Evolutionary conservation across 805 yeast species (phyloP), one percentile per base, ranked within the genome.

Genomic region (Saccharomyces kudriavzevii): DNA sequence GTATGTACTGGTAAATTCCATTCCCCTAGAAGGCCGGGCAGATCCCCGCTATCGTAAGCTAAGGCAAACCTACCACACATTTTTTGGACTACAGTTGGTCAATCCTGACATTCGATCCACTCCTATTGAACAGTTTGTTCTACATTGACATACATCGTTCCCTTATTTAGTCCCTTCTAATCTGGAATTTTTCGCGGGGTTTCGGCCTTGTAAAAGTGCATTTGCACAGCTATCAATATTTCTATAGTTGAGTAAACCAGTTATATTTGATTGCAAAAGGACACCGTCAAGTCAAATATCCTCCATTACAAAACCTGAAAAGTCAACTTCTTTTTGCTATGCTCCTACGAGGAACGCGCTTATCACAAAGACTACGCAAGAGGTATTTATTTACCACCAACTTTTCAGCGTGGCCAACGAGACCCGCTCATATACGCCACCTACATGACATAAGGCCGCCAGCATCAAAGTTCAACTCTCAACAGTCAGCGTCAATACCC

Each of bases 31-130:
- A 50, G 61, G 11, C 47, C 28, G 2, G 56, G 56, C 22, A 68
- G 51, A 14, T 65, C 64, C 2, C 58, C 61, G n/a, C 59, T 55
- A 47, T 57, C 61, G 31, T 54, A 65, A 20, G 77, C 73, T 60
- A 80, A 62, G 1, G 85, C 78, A 60, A 75, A 83, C 49, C 88
- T 65, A 20, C 88, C 88, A 68, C 88, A 83, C 88, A 83, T 82
- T 10, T 82, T 10, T 24, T 35, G 24, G 43, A 1, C 17, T 6
- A 20, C 4, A 17, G 24, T 8, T 3, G 11, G 9, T 17, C 17
- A 4, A 11, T 17, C 2, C 17, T 17, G 13, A 17, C 43, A 35
- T 35, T 17, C 13, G 20, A 17, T 6, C 11, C 8, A 10, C 11
- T 35, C 5, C 11, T 3, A 6, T 35, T 9, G 9, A 17, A 4